Evolutionary conservation across 306 rosid species (phyloP).

Genomic region (Quercus bicolor): DNA sequence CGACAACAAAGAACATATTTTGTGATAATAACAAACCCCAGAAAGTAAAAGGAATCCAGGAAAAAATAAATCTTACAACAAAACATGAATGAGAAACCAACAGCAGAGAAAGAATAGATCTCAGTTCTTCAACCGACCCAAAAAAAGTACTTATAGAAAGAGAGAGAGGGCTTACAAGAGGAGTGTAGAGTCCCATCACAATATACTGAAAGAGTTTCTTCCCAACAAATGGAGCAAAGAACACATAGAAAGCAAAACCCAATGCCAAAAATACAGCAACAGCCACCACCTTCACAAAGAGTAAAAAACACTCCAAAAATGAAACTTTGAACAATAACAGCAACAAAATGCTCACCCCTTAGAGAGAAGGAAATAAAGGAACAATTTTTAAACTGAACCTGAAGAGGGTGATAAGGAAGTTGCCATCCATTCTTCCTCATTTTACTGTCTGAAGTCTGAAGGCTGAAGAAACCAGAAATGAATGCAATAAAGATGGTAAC

Average conservation of each 20-base stretch:
- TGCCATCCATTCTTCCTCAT: slow-evolving; percentile 99
- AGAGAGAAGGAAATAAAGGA: background rate
- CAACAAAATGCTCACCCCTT: slow-evolving; percentile 2
- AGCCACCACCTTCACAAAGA: slow-evolving; percentile 78
- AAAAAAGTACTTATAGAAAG: slow-evolving; percentile 15
- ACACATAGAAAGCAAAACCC: slow-evolving; percentile 97
- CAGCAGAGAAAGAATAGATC: slow-evolving; percentile 48
- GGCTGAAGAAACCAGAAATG: slow-evolving; percentile 14
- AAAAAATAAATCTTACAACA: slow-evolving; percentile 9
- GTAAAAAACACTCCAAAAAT: background rate
- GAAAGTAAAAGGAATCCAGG: slow-evolving; percentile 3
- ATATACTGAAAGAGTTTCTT: slow-evolving; percentile 76
- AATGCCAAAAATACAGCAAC: slow-evolving; percentile 92
- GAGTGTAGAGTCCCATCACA: slow-evolving; percentile 86
- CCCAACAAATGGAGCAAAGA: slow-evolving; percentile 96
- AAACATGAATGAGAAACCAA: slow-evolving; percentile 35
- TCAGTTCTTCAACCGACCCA: slow-evolving; percentile 33
- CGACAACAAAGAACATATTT: slow-evolving; percentile 1
- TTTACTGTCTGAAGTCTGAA: slow-evolving; percentile 33
- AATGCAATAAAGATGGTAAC: slow-evolving; percentile 19
- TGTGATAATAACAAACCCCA: background rate
- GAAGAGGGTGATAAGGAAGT: slow-evolving; percentile 96
- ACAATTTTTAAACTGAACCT: slow-evolving; percentile 43
- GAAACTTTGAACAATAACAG: background rate
- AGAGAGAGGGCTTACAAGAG: slow-evolving; percentile 58